phyloP scores from a whole-genome alignment of 1,139 yeast species.

The Debaryomyces fabryi region DNA sequence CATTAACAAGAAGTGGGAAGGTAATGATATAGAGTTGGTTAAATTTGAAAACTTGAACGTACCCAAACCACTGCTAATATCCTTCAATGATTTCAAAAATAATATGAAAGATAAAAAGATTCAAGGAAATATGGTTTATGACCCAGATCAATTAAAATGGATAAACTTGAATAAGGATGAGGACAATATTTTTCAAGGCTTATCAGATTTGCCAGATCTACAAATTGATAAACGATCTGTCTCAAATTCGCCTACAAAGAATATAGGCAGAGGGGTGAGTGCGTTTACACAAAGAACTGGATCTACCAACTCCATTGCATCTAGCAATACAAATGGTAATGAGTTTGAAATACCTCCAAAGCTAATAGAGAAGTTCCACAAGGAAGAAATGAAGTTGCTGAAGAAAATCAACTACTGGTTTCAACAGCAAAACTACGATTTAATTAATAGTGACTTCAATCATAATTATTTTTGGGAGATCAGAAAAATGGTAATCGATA shows the following conservation, averaged over 20 bases:
- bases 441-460: constrained; percentile 20
- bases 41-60: constrained; percentile 43
- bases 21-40: constrained; percentile 61
- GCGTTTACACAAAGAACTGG: constrained; percentile 41
- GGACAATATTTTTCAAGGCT: constrained; percentile 55
- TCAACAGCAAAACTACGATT: constrained; percentile 36
- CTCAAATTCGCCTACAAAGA: constrained; percentile 16
- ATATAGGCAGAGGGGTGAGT: constrained; percentile 27
- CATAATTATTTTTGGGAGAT: constrained; percentile 56
- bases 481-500: constrained; percentile 53
- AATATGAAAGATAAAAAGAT: constrained; percentile 19
- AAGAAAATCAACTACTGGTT: constrained; percentile 59
- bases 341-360: constrained; percentile 48
- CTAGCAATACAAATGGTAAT: constrained; percentile 24
- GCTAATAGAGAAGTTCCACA: constrained; percentile 42
- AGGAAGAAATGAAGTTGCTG: constrained; percentile 54
- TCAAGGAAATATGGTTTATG: constrained; percentile 60
- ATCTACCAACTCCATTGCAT: constrained; percentile 26
- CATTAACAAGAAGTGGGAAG: constrained; percentile 61
- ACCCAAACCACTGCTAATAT: constrained; percentile 39
- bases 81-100: constrained; percentile 31
- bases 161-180: constrained; percentile 41
- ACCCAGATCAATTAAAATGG: constrained; percentile 62
- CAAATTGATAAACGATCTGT: constrained; percentile 10
- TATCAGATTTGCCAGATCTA: constrained; percentile 39